Conservation (phyloP, 2,329 filamentous ascomycete species). For the Allantophomopsis cytisporea region DNA sequence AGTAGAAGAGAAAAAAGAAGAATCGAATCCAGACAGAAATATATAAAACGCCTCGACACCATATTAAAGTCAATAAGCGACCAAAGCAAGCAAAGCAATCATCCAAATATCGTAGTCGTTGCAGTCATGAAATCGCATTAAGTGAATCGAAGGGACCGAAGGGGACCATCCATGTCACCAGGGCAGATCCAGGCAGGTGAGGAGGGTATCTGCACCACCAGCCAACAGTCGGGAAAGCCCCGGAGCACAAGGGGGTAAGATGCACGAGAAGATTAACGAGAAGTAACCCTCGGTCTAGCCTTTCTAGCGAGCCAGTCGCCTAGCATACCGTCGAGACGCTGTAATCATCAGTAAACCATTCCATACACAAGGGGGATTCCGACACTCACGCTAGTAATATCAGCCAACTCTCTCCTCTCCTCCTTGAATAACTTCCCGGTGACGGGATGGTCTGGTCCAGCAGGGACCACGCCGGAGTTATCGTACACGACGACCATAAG, state of each 20-base stretch:
- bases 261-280: no score
- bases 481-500: conserved; percentile 87
- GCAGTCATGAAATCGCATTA: no score
- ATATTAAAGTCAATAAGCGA: background rate
- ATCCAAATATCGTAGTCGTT: no score
- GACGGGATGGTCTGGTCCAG: conserved; percentile 73
- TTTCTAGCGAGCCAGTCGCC: conserved; percentile 64
- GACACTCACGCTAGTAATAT: conserved; percentile 63
- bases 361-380: background rate
- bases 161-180: no score
- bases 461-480: conserved; percentile 69
- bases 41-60: conserved; percentile 26
- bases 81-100: no score
- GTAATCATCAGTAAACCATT: conserved; percentile 1
- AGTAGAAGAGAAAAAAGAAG: no score
- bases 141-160: no score
- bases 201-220: no score
- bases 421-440: conserved; percentile 71
- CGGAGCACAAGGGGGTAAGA: no score
- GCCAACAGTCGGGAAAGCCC: no score
- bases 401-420: conserved; percentile 72
- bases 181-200: no score
- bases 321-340: conserved; percentile 78
- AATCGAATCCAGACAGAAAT: background rate
- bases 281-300: conserved; percentile 27